Base-by-base conservation (phyloP, 2,329 filamentous ascomycete genomes). In the Malbranchea zuffiana region DNA sequence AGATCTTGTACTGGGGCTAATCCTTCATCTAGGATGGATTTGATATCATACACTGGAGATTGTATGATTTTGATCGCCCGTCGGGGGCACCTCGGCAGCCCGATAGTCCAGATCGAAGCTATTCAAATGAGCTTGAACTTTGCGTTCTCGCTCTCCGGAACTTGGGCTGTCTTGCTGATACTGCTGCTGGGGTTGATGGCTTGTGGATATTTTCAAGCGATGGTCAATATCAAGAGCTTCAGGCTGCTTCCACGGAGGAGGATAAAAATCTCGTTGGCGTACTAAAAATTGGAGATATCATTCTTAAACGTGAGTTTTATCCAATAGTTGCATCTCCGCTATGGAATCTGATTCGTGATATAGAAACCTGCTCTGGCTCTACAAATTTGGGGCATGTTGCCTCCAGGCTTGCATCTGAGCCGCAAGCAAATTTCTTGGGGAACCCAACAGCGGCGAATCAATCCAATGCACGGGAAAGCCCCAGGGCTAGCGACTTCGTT, bases 21-120 rank as follows among this genome's bases (percentile, higher is more conserved):
- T 12, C 13, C 17, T 28, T 24, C 27, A 5, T 24, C 5, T 41
- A 64, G 61, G 59, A 62, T 52, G 59, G 58, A 21, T 62, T 62
- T 48, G 60, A 58, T 43, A 57, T 50, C 24, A 57, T 63, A 17
- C 55, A 63, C 38, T 64, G 61, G 59, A 60, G 59, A 45, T 56
- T 47, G 16, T 47, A 47, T 29, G 21, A 23, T n/a, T 23, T 41
- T 27, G 28, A 34, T 23, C 26, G n/a, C 37, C 15, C 20, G 30
- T 6, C 31, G 57, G 51, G 57, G 16, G 15, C 12, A n/a, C 3
- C n/a, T 15, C 24, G 20, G 21, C 6, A 6, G 33, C 5, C 33
- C 15, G 32, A 26, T 11, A 29, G 8, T 12, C 10, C 26, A 13
- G 25, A 11, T 11, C 17, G 38, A 13, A 37, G 13, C n/a, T 25